Evolutionary conservation across 2,329 filamentous ascomycete genomes (phyloP).

Genomic region (Juglanconis juglandina): DNA sequence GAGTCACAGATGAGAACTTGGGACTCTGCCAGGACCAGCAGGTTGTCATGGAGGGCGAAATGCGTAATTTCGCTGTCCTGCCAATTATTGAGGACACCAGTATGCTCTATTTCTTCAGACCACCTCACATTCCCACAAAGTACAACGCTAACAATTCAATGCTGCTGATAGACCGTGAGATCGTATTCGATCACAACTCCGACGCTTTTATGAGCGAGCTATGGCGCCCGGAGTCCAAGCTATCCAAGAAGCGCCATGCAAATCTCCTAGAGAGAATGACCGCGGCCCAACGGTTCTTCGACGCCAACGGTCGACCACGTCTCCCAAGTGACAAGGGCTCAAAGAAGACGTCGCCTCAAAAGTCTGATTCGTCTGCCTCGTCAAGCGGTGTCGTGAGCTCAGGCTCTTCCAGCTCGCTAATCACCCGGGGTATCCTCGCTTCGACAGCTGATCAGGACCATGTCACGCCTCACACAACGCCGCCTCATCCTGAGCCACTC

Average conservation of each 20-base stretch:
- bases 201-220: background rate
- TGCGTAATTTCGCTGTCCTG: background rate
- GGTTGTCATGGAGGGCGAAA: background rate
- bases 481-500: constrained; percentile 1
- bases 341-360: background rate
- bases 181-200: background rate
- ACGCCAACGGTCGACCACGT: background rate
- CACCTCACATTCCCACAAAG: background rate
- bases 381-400: constrained; percentile 7
- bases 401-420: constrained; percentile 9
- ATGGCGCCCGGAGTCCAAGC: background rate
- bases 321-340: background rate
- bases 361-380: constrained; percentile 8
- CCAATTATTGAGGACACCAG: background rate
- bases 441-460: constrained; percentile 2
- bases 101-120: constrained; percentile 4
- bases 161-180: background rate
- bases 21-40: background rate
- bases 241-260: background rate
- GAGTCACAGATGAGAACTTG: background rate
- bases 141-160: constrained; percentile 1
- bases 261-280: constrained; percentile 1
- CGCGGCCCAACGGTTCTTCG: constrained; percentile 1
- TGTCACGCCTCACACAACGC: constrained; percentile 15
- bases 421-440: constrained; percentile 12